Evolutionary conservation across 1,284 basidiomycete species (phyloP).

Genomic region (Microbotryum lychnidis-dioicae): DNA sequence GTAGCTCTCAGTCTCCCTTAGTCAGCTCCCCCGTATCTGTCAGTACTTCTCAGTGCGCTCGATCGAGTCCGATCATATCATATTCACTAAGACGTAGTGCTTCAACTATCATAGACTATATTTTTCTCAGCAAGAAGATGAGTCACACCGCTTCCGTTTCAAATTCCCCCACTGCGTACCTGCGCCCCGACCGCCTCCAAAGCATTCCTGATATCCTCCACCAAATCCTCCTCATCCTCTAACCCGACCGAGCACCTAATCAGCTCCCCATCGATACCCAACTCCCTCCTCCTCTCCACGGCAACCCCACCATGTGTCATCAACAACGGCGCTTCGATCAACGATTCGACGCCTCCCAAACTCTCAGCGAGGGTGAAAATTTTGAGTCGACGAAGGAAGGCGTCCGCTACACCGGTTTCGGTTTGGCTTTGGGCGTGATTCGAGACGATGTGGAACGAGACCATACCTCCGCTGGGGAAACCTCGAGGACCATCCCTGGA

Average conservation of each 20-base stretch:
- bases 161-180: background rate
- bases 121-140: background rate
- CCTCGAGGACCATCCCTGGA: constrained; percentile 42
- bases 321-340: constrained; percentile 36
- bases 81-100: background rate
- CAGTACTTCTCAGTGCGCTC: no score
- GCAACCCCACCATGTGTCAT: constrained; percentile 51
- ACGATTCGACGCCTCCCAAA: constrained; percentile 74
- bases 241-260: constrained; percentile 79
- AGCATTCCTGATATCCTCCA: constrained; percentile 64
- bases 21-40: no score
- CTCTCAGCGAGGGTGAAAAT: constrained; percentile 83
- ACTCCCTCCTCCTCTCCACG: constrained; percentile 54
- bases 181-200: constrained; percentile 45
- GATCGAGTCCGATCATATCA: background rate
- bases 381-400: constrained; percentile 59
- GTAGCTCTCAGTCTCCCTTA: no score
- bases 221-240: constrained; percentile 75
- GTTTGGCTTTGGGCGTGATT: constrained; percentile 7
- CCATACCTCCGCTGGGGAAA: constrained; percentile 81
- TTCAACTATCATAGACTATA: background rate
- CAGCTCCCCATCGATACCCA: constrained; percentile 75
- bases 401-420: constrained; percentile 43
- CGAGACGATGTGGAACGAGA: constrained; percentile 51
- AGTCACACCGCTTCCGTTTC: background rate